phyloP scores from a whole-genome alignment of 495 filamentous ascomycete species.

The Ascodesmis nigricans region DNA sequence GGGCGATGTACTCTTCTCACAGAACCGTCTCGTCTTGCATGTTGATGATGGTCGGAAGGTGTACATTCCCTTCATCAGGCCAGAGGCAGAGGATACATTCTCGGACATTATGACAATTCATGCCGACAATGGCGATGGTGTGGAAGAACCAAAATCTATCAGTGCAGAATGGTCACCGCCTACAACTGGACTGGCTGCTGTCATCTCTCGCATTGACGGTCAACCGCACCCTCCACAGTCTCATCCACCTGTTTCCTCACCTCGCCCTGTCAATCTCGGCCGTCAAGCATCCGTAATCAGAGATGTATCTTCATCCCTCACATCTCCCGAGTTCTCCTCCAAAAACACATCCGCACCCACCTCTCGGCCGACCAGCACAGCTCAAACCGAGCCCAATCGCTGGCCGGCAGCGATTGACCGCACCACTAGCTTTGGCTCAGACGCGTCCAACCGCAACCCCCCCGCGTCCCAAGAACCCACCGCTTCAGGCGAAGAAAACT shows the following conservation, averaged over 20 bases:
- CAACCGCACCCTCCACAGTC: slow-evolving; percentile 1
- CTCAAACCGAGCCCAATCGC: no score
- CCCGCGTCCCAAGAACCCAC: no score
- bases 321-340: no score
- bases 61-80: slow-evolving; percentile 78
- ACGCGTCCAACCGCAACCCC: no score
- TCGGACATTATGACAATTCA: slow-evolving; percentile 39
- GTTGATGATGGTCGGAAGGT: slow-evolving; percentile 73
- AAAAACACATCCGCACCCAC: no score
- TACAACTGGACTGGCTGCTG: neutral
- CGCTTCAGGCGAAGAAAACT: no score
- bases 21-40: slow-evolving; percentile 66
- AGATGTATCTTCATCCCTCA: no score
- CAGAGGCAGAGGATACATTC: slow-evolving; percentile 67
- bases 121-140: slow-evolving; percentile 10
- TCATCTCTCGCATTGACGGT: neutral
- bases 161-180: neutral
- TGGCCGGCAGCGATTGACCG: no score
- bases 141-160: no score
- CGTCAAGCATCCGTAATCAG: slow-evolving; percentile 16
- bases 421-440: no score
- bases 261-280: slow-evolving; percentile 16
- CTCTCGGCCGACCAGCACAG: no score
- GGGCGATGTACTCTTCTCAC: slow-evolving; percentile 79
- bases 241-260: slow-evolving; percentile 16